Evolutionary conservation across 768 basidiomycete genomes (phyloP).

Genomic region (Boletus rubescentipes): DNA sequence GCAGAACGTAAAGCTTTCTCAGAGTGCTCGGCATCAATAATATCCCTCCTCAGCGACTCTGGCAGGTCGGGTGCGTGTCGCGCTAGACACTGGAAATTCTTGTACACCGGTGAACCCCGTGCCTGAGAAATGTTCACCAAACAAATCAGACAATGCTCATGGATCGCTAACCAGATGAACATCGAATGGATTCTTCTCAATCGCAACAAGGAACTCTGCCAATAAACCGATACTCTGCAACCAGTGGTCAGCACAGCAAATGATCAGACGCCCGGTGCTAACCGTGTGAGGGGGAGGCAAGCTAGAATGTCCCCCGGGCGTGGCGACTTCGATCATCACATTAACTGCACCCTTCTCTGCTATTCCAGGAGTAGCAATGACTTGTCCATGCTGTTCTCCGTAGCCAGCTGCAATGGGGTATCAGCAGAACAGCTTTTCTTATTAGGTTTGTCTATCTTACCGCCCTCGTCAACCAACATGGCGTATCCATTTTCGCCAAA

Average conservation of each 20-base stretch:
- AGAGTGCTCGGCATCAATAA: slow-evolving; percentile 47
- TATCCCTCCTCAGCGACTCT: slow-evolving; percentile 42
- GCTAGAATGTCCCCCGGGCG: slow-evolving; percentile 84
- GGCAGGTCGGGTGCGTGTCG: slow-evolving; percentile 59
- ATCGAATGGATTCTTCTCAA: slow-evolving; percentile 64
- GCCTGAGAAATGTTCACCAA: slow-evolving; percentile 33
- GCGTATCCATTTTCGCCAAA: slow-evolving; percentile 76
- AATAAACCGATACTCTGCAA: slow-evolving; percentile 80
- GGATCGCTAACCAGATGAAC: slow-evolving; percentile 45
- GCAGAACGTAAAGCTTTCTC: slow-evolving; percentile 52
- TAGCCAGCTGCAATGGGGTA: slow-evolving; percentile 44
- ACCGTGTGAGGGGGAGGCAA: slow-evolving; percentile 82
- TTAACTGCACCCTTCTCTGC: slow-evolving; percentile 75
- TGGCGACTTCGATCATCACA: slow-evolving; percentile 59
- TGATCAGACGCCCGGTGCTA: slow-evolving; percentile 13
- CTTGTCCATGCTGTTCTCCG: slow-evolving; percentile 46
- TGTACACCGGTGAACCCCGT: slow-evolving; percentile 58
- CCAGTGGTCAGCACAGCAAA: slow-evolving; percentile 9
- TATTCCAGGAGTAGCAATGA: slow-evolving; percentile 61
- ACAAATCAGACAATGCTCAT: background rate
- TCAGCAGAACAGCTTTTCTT: background rate
- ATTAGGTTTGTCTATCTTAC: slow-evolving; percentile 37
- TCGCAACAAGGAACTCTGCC: slow-evolving; percentile 61
- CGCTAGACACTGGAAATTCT: slow-evolving; percentile 63
- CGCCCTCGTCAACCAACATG: slow-evolving; percentile 87